Conservation (phyloP, 169 alveolate species). For the Plasmodium cynomolgi region DNA sequence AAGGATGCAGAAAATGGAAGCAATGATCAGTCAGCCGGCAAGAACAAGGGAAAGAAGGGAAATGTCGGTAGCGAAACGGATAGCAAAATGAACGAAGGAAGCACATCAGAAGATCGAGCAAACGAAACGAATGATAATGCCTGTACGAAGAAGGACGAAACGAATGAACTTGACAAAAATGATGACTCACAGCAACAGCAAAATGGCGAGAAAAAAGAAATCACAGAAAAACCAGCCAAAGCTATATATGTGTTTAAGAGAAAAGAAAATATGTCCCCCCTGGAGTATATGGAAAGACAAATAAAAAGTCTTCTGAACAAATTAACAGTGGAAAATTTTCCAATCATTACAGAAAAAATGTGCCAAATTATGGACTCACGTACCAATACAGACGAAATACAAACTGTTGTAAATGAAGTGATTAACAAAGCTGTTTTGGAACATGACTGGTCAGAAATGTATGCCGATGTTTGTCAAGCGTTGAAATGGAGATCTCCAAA, state of each 20-base stretch:
- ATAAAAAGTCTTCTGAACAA: conserved; percentile 89
- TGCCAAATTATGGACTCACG: conserved; percentile 87
- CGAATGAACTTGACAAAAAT: neutral
- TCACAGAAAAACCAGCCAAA: conserved; percentile 37
- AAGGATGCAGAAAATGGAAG: neutral
- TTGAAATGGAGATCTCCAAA: conserved; percentile 87
- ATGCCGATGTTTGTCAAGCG: conserved; percentile 92
- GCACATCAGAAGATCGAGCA: neutral
- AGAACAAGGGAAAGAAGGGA: conserved; percentile 33
- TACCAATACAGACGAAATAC: conserved; percentile 82
- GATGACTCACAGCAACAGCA: neutral
- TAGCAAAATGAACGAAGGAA: neutral
- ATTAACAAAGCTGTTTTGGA: conserved; percentile 91
- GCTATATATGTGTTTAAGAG: conserved; percentile 66
- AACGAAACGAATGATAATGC: neutral
- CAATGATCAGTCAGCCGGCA: neutral
- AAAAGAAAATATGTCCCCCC: conserved; percentile 77
- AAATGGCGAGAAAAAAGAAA: conserved; percentile 13
- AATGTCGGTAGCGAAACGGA: neutral
- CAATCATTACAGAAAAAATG: conserved; percentile 90
- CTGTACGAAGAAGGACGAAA: conserved; percentile 8
- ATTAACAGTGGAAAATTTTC: conserved; percentile 92
- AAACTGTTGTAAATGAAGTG: conserved; percentile 84
- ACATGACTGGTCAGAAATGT: conserved; percentile 94
- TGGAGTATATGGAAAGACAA: conserved; percentile 85